Evolutionary conservation across 2,329 filamentous ascomycete genomes (phyloP), one percentile per base, ranked within the genome.

Genomic region (Fusarium burgessii): DNA sequence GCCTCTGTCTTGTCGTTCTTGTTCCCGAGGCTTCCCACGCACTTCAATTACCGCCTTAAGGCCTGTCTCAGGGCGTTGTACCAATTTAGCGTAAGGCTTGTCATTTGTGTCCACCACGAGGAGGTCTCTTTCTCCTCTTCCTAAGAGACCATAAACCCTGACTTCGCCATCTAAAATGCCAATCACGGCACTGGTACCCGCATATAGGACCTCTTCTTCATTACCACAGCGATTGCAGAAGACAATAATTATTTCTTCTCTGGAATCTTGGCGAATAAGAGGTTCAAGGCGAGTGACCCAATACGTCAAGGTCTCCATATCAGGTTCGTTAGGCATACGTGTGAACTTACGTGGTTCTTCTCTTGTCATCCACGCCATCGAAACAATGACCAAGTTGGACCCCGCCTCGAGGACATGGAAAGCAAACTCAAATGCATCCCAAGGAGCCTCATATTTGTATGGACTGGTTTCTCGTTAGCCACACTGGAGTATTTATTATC

Each of bases 351-450:
- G 83, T 3, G 79, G 84, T 74, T 84, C 86, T 66, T 84, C 89
- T 59, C 78, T 83, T 3, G 92, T 93, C 35, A 93, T 83, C 93
- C 92, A 95, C 0, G 93, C 92, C 93, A 95, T 95, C 7, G 88
- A 89, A 0, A 95, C 72, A 36, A 94, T 88, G 3, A 93, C 89
- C 0, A 95, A 68, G 17, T 89, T 88, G 0, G 91, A 87, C 0
- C 84, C 76, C 0, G 81, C 80, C 3, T 88, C 80, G 0, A 93
- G 77, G 9, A 91, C 82, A 45, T 92, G 89, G 27, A 82, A 86
- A 0, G 85, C 86, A 17, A 84, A 84, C 57, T 86, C 82, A 29
- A 81, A 84, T 0, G 70, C 73, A 9, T 79, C 35, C 82, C 82
- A 84, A 0, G 82, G 80, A 0, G 81, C 79, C 18, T 82, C 71